Evolutionary conservation across 139 green algal species (phyloP), one percentile per base, ranked within the genome.

Genomic region (Ettlia oleoabundans): DNA sequence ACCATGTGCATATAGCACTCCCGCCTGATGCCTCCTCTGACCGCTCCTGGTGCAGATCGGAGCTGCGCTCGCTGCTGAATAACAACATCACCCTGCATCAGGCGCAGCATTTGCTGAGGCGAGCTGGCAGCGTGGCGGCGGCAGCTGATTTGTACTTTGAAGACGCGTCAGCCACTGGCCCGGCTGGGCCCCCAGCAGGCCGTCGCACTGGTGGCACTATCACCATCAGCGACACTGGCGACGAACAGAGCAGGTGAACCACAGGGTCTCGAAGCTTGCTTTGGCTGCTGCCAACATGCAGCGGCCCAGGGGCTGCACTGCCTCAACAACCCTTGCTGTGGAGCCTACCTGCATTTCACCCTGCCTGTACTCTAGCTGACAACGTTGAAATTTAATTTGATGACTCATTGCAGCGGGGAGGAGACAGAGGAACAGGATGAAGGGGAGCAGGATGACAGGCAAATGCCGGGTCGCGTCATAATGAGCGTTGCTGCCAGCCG

Each of bases 61-160:
- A 80, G 73, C 73, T 80, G 24, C 28, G 73, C 73, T 42, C 35
- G 8, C 73, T 80, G 51, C 73, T 80, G 35, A 35, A 53, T 2
- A 52, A 30, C 13, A n/a, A 28, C 21, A 33, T 81, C 38, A 58
- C 28, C 5, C 38, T 6, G 8, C 40, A 71, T 5, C 58, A 70
- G 58, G 75, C 75, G 7, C 51, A 10, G 6, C 58, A 55, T 30
- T 58, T 87, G 35, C 69, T 87, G 83, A 13, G 53, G 6, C 42
- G 42, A 1, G 38, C 69, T 32, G 58, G 42, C 22, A 77, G 35
- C 21, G 63, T 87, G 3, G 77, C 76, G 1, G 61, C 77, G 10
- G 83, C 83, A 4, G 61, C 82, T 19, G 77, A 68, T 41, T 18
- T 87, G 22, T 74, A 78, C n/a, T 87, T 87, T 38, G 72, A 80